A percentile compares a stretch with the other conserved stretches of the same genome.
These are phyloP conservation scores for Xylaria digitata DNA, from an alignment of 2,329 filamentous ascomycete genomes.

Conservation along the genomic window DNA sequence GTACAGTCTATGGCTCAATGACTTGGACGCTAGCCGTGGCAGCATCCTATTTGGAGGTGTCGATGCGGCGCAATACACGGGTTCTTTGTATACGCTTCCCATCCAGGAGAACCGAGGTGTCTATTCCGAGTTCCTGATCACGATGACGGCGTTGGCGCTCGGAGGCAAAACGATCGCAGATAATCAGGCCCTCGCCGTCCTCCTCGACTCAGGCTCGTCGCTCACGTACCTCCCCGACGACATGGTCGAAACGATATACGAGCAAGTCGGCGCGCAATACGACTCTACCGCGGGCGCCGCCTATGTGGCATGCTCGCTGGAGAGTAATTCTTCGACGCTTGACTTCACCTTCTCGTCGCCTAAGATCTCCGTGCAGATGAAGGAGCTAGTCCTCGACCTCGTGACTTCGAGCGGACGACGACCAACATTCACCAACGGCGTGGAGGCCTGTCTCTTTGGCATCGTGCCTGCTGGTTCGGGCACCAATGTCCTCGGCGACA, in stretches of 20 bases:
- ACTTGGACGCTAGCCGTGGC: slow-evolving; percentile 72
- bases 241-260: slow-evolving; percentile 59
- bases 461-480: slow-evolving; percentile 67
- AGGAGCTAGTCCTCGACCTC: slow-evolving; percentile 69
- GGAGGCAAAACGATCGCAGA: slow-evolving; percentile 57
- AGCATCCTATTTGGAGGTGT: slow-evolving; percentile 81
- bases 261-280: slow-evolving; percentile 60
- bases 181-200: slow-evolving; percentile 67
- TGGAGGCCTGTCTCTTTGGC: slow-evolving; percentile 73
- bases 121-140: slow-evolving; percentile 75
- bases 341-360: slow-evolving; percentile 67
- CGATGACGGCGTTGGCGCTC: slow-evolving; percentile 69
- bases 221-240: slow-evolving; percentile 73
- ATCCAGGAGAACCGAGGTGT: slow-evolving; percentile 65
- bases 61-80: slow-evolving; percentile 72
- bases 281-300: slow-evolving; percentile 64
- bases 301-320: slow-evolving; percentile 70
- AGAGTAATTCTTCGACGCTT: slow-evolving; percentile 55
- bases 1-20: slow-evolving; percentile 81
- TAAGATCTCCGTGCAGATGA: slow-evolving; percentile 65
- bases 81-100: slow-evolving; percentile 73
- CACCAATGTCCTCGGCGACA: slow-evolving; percentile 76
- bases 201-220: slow-evolving; percentile 77
- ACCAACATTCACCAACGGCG: slow-evolving; percentile 65
- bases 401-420: slow-evolving; percentile 59